Conservation (phyloP, 2,329 filamentous ascomycete species). For the Monosporascus cannonballus region DNA sequence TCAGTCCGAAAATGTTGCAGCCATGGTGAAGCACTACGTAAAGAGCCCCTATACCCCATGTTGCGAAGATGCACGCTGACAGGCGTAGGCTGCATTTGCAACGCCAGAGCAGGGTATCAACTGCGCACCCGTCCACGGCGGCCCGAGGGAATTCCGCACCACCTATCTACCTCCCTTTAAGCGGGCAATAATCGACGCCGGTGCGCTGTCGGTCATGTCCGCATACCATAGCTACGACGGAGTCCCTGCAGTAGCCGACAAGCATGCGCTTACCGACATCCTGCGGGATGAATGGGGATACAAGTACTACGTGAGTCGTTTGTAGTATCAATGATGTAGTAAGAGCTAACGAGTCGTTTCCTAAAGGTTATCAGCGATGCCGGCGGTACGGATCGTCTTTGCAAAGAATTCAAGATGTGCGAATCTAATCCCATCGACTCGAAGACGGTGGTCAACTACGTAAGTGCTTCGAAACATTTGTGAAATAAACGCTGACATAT, state of each 20-base stretch:
- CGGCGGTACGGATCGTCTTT: slow-evolving; percentile 64
- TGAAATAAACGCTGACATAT: not conserved
- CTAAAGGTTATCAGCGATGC: slow-evolving; percentile 54
- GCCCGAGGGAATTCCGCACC: slow-evolving; percentile 47
- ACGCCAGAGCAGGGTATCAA: slow-evolving; percentile 68
- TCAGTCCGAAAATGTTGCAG: slow-evolving; percentile 58
- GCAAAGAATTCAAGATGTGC: slow-evolving; percentile 59
- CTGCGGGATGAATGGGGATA: slow-evolving; percentile 68
- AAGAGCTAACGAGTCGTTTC: not conserved
- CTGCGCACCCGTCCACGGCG: slow-evolving; percentile 51
- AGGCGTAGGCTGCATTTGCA: slow-evolving; percentile 51
- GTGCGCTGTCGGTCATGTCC: slow-evolving; percentile 65
- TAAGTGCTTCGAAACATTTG: slow-evolving; percentile 16
- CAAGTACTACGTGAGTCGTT: slow-evolving; percentile 53
- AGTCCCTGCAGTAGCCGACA: slow-evolving; percentile 59
- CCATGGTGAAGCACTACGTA: slow-evolving; percentile 71
- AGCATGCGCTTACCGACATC: slow-evolving; percentile 61
- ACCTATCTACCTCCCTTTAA: slow-evolving; percentile 58
- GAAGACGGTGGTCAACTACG: slow-evolving; percentile 56
- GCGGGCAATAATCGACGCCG: slow-evolving; percentile 63
- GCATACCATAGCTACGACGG: slow-evolving; percentile 72
- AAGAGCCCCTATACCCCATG: slow-evolving; percentile 12
- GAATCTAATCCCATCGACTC: slow-evolving; percentile 53
- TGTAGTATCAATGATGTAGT: slow-evolving; percentile 4
- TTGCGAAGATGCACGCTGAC: slow-evolving; percentile 1